Base-by-base conservation (phyloP, 2,329 filamentous ascomycete species). In the Drechslerella coelobrocha region DNA sequence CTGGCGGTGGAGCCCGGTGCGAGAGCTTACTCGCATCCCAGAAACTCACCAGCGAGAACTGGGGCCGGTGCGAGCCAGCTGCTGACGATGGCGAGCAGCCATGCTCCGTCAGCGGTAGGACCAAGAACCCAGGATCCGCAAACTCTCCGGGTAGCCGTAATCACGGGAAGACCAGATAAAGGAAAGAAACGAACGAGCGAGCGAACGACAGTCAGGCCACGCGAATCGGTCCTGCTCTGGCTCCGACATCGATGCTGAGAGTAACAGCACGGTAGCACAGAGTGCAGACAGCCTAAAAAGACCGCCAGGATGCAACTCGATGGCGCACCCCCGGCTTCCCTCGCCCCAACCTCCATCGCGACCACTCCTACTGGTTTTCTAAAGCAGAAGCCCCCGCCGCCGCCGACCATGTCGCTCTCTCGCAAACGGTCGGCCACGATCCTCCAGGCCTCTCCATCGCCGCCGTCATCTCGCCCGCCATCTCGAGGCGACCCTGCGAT, bases 351-450 rank as follows among this genome's bases (percentile, higher is more conserved):
- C 56, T 17, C 45, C 50, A 26, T 52, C 39, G 43, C 50, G 26
- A 43, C 55, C 60, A 45, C 39, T 37, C 43, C 17, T 37, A 60
- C 26, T 47, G 37, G 56, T 31, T 10, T 37, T 24, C 19, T 39
- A 41, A 34, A 48, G 23, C 54, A 61, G 23, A 69, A 57, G 50
- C 4, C 31, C 23, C 3, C 19, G 9, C 21, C 24, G 27, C 29
- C 50, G 14, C 24, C 51, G 27, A 48, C 34, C 41, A 61, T 69
- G 65, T 19, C 59, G 2, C 51, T 62, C 27, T 69, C 65, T 17
- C 65, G 65, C 26, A 69, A 69, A 48, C 65, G 65, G 52, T 69
- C 65, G 52, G 65, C 65, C 24, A 62, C 65, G 39, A 62, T 69
- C 52, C 65, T 69, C 19, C 57, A 47, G 37, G 65, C 57, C 31